phyloP scores from a whole-genome alignment of 306 rosid genomes.

The Castanopsis chinensis region DNA sequence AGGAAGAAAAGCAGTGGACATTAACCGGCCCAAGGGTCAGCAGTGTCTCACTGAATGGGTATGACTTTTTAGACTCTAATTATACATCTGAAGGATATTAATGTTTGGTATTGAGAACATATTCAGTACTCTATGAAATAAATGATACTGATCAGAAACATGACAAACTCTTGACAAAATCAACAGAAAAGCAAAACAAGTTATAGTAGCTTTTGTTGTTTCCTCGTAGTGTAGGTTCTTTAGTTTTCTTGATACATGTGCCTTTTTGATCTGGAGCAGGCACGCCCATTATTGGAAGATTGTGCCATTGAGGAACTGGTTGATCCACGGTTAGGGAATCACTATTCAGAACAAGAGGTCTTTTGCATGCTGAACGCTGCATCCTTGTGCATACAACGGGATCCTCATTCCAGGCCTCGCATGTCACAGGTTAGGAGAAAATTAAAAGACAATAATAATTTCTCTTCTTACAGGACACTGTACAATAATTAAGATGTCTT shows the following conservation, averaged over 20 bases:
- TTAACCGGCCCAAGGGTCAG: slow-evolving; percentile 87
- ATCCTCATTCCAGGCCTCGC: slow-evolving; percentile 88
- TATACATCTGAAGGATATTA: neutral
- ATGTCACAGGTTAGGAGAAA: slow-evolving; percentile 79
- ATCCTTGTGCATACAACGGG: slow-evolving; percentile 85
- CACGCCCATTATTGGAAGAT: slow-evolving; percentile 84
- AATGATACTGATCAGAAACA: slow-evolving; percentile 4
- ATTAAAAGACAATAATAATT: neutral
- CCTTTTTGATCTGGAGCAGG: slow-evolving; percentile 46
- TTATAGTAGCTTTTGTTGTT: neutral
- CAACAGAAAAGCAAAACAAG: neutral
- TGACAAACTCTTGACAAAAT: neutral
- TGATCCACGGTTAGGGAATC: slow-evolving; percentile 80
- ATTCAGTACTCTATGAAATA: slow-evolving; percentile 3
- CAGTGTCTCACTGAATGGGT: slow-evolving; percentile 99
- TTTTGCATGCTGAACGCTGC: slow-evolving; percentile 94
- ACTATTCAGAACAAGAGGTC: slow-evolving; percentile 68
- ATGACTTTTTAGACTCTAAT: slow-evolving; percentile 14
- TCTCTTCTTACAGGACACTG: neutral
- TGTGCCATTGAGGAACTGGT: slow-evolving; percentile 74
- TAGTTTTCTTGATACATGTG: slow-evolving; percentile 2
- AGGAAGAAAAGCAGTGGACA: slow-evolving; percentile 96
- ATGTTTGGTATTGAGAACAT: neutral
- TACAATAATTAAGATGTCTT: no score
- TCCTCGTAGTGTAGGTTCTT: neutral